Evolutionary conservation across 768 basidiomycete genomes (phyloP).

Genomic region (Lentinus tigrinus): DNA sequence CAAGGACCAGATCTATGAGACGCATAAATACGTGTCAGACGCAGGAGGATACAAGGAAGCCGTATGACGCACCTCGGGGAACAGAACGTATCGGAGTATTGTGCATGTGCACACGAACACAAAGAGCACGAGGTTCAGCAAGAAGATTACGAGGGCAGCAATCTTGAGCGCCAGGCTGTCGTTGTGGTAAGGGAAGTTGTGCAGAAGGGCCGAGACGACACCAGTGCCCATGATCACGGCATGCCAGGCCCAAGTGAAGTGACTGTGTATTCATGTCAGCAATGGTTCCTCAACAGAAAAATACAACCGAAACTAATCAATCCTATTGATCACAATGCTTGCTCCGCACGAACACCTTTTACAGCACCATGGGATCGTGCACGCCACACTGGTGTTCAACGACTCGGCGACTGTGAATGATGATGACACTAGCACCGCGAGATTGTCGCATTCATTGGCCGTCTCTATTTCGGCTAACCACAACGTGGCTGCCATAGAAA

Average conservation of each 20-base stretch:
- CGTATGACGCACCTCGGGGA: conserved; percentile 25
- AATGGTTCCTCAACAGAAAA: neutral
- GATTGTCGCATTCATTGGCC: too few species aligned
- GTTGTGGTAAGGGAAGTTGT: conserved; percentile 43
- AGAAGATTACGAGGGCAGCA: conserved; percentile 38
- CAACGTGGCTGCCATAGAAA: too few species aligned
- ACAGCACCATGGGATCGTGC: too few species aligned
- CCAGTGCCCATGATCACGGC: conserved; percentile 51
- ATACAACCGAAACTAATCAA: too few species aligned
- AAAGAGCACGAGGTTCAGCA: conserved; percentile 42
- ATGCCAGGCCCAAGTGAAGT: conserved; percentile 49
- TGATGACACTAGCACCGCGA: too few species aligned
- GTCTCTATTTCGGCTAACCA: too few species aligned
- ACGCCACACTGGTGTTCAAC: too few species aligned
- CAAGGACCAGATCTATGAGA: conserved; percentile 22
- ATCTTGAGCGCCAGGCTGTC: conserved; percentile 32
- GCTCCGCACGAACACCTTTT: too few species aligned
- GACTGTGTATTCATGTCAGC: conserved; percentile 25
- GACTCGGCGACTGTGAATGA: too few species aligned
- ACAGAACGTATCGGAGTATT: conserved; percentile 34
- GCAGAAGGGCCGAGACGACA: conserved; percentile 37
- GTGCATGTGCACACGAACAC: conserved; percentile 29
- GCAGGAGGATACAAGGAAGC: too few species aligned
- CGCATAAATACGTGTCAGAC: neutral
- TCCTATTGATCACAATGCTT: too few species aligned